These are phyloP conservation scores for Paecilomyces formosus DNA, from an alignment of 2,329 filamentous ascomycete species.

Conservation along the genomic window DNA sequence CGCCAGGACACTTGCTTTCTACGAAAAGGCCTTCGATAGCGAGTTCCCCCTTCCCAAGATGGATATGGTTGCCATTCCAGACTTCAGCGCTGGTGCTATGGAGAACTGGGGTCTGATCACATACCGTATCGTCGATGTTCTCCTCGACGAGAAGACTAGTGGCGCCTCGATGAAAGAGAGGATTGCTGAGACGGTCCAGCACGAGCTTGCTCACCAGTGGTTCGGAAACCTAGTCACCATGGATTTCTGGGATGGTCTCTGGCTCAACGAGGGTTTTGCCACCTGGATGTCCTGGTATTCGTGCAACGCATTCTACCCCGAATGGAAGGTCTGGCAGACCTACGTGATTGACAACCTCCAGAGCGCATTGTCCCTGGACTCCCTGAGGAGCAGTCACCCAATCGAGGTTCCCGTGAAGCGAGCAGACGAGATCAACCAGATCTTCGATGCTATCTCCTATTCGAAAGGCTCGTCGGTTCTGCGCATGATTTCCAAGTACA, in stretches of 20 bases:
- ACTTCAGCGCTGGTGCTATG: slow-evolving; percentile 94
- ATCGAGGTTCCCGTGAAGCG: slow-evolving; percentile 95
- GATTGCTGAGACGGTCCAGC: slow-evolving; percentile 91
- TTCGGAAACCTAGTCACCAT: slow-evolving; percentile 96
- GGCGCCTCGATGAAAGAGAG: slow-evolving; percentile 85
- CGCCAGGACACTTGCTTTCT: slow-evolving; percentile 83
- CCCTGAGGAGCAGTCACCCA: slow-evolving; percentile 86
- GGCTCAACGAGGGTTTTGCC: slow-evolving; percentile 90
- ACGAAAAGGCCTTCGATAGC: slow-evolving; percentile 88
- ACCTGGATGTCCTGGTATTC: slow-evolving; percentile 94
- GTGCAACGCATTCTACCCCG: slow-evolving; percentile 89
- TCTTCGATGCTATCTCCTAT: slow-evolving; percentile 96
- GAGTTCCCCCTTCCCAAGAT: slow-evolving; percentile 86
- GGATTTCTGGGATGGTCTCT: slow-evolving; percentile 97
- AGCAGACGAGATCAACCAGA: slow-evolving; percentile 94
- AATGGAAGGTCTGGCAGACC: slow-evolving; percentile 96
- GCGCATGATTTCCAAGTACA: slow-evolving; percentile 92
- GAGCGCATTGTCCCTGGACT: slow-evolving; percentile 79
- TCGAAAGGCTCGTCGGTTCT: slow-evolving; percentile 93
- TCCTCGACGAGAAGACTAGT: slow-evolving; percentile 86
- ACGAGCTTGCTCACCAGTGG: slow-evolving; percentile 96
- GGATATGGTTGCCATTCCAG: slow-evolving; percentile 93
- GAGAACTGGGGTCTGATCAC: slow-evolving; percentile 98
- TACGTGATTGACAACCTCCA: slow-evolving; percentile 92
- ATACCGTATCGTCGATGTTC: slow-evolving; percentile 83